Base-by-base conservation (phyloP, 345 rosid genomes). In the Boechera retrofracta region DNA sequence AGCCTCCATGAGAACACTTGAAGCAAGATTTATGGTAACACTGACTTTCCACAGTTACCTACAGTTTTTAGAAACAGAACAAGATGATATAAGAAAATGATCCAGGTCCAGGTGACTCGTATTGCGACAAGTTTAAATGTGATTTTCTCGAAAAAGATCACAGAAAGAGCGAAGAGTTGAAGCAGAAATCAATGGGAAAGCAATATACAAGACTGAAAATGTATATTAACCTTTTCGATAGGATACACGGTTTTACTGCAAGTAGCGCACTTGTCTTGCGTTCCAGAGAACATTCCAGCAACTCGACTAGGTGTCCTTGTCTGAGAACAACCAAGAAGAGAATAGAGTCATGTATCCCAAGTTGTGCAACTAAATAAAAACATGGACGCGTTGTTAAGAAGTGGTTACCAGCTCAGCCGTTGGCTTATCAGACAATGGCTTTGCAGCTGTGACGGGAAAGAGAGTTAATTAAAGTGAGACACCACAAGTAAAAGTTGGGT, bases 181-280 rank as follows among this genome's bases (percentile, higher is more conserved):
- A 55, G 32, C 3, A 38, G 11, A 53, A 53, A 39, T 24, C 49
- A 53, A 28, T 7, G 21, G 18, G 38, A 10, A 28, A 7, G 11
- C 7, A 49, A n/a, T 3, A 51, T n/a, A 9, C 52, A 41, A 39
- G 38, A 26, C 7, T 67, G 18, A 58, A 41, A 38, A 39, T 63
- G 42, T 51, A 48, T 51, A 62, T 2, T 16, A 82, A 92, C 99
- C 99, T 95, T 96, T 83, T 96, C 99, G 12, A 96, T 87, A 5
- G 98, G 99, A 80, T 96, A 96, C 38, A 92, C 99, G 12, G 99
- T 96, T 90, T 91, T 96, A 65, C 88, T 89, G 81, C 98, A 96
- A 69, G 97, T 87, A 69, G 95, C 96, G 32, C 99, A 96, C 71
- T 96, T 96, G 55, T 96, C 99, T 81, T 87, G 97, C 2, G 99